Percentiles rank a stretch among this genome's conserved stretches.
Conservation (phyloP, 352 stramenopile species). For the Globisporangium rhizosaccharum region DNA sequence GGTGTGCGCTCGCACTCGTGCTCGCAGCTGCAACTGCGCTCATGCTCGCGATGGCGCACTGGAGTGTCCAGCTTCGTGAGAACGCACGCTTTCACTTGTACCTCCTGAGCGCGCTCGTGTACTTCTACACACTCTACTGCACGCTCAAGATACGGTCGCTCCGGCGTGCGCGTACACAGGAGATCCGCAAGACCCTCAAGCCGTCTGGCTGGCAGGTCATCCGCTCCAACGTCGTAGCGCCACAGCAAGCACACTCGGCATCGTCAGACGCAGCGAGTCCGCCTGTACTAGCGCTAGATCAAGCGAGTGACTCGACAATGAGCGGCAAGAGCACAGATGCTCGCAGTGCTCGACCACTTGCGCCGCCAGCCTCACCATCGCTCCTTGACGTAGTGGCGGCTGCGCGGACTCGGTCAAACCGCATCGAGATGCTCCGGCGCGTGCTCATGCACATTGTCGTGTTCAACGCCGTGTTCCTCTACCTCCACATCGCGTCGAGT, state of each 20-base stretch:
- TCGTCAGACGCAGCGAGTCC: background rate
- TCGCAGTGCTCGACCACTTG: background rate
- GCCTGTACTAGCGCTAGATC: background rate
- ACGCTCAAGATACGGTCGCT: constrained; percentile 1
- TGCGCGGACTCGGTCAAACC: background rate
- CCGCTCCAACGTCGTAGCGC: background rate
- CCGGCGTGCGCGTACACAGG: background rate
- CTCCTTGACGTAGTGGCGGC: too few species aligned
- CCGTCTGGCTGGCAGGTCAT: background rate
- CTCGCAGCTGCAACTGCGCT: background rate
- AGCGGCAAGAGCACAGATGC: background rate
- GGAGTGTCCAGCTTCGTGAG: background rate
- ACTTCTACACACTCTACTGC: constrained; percentile 3
- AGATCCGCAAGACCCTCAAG: background rate
- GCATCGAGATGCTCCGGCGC: background rate
- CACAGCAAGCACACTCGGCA: background rate
- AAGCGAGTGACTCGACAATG: background rate
- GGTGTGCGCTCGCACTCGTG: constrained; percentile 1
- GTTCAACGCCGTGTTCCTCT: constrained; percentile 15
- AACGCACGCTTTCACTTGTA: constrained; percentile 9
- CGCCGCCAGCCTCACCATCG: too few species aligned
- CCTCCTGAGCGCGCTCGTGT: constrained; percentile 6
- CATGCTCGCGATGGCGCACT: background rate
- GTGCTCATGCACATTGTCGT: constrained; percentile 10
- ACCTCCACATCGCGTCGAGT: constrained; percentile 18